Conservation (phyloP, 805 yeast genomes). For the Nakazawaea wyomingensis region DNA sequence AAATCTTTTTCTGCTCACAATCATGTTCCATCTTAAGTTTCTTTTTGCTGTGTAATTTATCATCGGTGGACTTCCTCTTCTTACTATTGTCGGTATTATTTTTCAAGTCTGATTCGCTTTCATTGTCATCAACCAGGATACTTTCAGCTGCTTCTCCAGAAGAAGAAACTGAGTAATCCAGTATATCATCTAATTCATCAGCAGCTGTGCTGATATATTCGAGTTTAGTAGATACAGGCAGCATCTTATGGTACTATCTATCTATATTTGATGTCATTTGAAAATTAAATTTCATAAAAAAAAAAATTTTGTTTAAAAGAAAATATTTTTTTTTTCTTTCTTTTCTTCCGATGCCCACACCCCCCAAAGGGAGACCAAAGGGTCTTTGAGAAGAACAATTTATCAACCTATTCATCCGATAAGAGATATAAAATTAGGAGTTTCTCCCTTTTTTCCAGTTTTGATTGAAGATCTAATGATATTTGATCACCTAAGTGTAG, state of each 20-base stretch:
- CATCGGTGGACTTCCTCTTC: slow-evolving; percentile 27
- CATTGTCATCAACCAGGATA: slow-evolving; percentile 27
- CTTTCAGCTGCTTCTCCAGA: slow-evolving; percentile 33
- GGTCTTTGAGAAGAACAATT: too few species aligned
- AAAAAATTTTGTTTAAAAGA: too few species aligned
- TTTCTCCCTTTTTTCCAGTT: too few species aligned
- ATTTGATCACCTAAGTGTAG: too few species aligned
- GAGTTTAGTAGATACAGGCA: background rate
- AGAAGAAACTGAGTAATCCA: slow-evolving; percentile 51
- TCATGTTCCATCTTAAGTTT: slow-evolving; percentile 63
- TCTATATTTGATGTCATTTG: slow-evolving; percentile 1
- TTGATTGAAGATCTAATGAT: too few species aligned
- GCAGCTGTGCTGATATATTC: slow-evolving; percentile 24
- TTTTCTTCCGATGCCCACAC: too few species aligned
- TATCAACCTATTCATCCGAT: too few species aligned
- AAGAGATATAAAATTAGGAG: too few species aligned
- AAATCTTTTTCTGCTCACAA: slow-evolving; percentile 45
- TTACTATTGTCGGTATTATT: slow-evolving; percentile 13
- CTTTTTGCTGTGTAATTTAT: slow-evolving; percentile 59
- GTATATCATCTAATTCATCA: slow-evolving; percentile 79
- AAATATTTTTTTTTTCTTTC: too few species aligned
- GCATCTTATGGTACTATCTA: background rate
- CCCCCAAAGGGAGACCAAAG: too few species aligned
- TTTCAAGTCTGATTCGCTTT: slow-evolving; percentile 16
- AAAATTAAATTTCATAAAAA: background rate